phyloP scores from a whole-genome alignment of 1,139 yeast species.

The Lodderomyces beijingensis region DNA sequence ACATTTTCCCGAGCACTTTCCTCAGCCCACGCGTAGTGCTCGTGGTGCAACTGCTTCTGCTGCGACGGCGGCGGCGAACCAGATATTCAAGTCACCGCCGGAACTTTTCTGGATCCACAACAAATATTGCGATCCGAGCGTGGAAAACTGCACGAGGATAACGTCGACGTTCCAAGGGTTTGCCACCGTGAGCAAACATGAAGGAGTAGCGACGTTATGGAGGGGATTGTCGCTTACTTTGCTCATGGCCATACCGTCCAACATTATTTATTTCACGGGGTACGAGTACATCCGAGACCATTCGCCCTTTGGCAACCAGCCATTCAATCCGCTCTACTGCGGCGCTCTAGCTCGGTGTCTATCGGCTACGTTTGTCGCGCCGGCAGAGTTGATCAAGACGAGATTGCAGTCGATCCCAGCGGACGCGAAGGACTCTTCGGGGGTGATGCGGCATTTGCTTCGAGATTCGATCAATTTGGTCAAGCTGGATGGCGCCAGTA shows the following conservation, averaged over 20 bases:
- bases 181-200: slow-evolving; percentile 56
- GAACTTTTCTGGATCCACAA: slow-evolving; percentile 42
- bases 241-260: slow-evolving; percentile 88
- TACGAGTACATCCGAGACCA: slow-evolving; percentile 80
- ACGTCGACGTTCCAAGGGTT: slow-evolving; percentile 74
- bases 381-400: slow-evolving; percentile 83
- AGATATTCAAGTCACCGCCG: slow-evolving; percentile 10
- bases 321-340: slow-evolving; percentile 73
- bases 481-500: slow-evolving; percentile 50
- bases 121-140: slow-evolving; percentile 29
- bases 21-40: slow-evolving; percentile 1
- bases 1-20: slow-evolving; percentile 10
- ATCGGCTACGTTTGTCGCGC: slow-evolving; percentile 84
- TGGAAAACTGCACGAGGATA: slow-evolving; percentile 31
- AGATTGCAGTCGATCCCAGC: slow-evolving; percentile 81
- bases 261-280: slow-evolving; percentile 90
- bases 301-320: slow-evolving; percentile 52
- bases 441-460: slow-evolving; percentile 46
- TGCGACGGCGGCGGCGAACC: background rate
- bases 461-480: slow-evolving; percentile 57
- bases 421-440: slow-evolving; percentile 23
- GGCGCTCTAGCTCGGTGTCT: slow-evolving; percentile 81
- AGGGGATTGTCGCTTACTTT: slow-evolving; percentile 82
- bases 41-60: background rate
- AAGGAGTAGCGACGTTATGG: slow-evolving; percentile 80